Conservation (phyloP, 768 basidiomycete genomes). For the Naganishia kalamii region DNA sequence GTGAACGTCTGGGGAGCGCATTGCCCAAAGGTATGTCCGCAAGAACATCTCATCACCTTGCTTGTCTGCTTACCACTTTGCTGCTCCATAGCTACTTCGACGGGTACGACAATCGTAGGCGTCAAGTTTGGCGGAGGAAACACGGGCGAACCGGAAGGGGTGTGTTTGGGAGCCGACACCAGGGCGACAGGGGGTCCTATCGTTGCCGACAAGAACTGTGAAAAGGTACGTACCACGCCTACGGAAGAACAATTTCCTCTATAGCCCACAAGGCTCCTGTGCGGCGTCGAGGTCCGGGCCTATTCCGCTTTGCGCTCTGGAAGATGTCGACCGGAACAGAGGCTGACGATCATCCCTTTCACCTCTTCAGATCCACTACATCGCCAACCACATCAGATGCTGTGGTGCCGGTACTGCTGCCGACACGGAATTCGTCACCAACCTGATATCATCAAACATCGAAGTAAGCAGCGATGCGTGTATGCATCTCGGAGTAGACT, state of each 20-base stretch:
- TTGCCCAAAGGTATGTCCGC: slow-evolving; percentile 38
- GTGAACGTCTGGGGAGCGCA: slow-evolving; percentile 35
- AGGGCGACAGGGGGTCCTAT: slow-evolving; percentile 89
- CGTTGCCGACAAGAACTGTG: slow-evolving; percentile 98
- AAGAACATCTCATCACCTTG: not conserved
- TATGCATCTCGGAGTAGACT: not conserved
- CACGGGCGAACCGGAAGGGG: slow-evolving; percentile 62
- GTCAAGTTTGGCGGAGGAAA: slow-evolving; percentile 61
- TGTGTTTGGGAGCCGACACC: slow-evolving; percentile 93
- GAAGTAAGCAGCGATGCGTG: slow-evolving; percentile 48
- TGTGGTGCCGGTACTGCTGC: slow-evolving; percentile 99
- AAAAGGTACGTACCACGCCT: slow-evolving; percentile 90
- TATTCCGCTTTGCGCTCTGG: not conserved
- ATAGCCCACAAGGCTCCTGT: too few species aligned
- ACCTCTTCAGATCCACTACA: slow-evolving; percentile 76
- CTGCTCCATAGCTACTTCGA: slow-evolving; percentile 46
- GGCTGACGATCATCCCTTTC: not conserved
- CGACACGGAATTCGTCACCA: slow-evolving; percentile 73
- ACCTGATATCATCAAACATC: slow-evolving; percentile 91
- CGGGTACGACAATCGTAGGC: slow-evolving; percentile 95
- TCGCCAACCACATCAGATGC: slow-evolving; percentile 90
- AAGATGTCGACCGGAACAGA: too few species aligned
- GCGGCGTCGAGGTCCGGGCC: too few species aligned
- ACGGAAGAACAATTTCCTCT: too few species aligned
- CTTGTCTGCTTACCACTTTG: not conserved